A percentile compares a stretch with the other conserved stretches of the same genome.
Conservation (phyloP, 2,329 filamentous ascomycete genomes). For the Claviceps paspali region DNA sequence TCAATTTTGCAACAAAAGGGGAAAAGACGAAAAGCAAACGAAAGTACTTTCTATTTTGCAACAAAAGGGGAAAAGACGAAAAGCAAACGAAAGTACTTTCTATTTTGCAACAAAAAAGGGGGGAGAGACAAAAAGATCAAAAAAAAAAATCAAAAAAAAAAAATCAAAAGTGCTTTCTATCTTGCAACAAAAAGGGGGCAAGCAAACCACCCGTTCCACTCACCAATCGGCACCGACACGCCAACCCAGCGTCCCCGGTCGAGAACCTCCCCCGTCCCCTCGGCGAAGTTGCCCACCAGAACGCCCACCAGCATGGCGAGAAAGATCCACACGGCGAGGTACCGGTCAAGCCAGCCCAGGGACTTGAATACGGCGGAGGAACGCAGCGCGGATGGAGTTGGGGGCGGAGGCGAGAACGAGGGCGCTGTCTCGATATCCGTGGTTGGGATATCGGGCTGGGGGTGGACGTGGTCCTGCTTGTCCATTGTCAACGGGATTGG, state of each 20-base stretch:
- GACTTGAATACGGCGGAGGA: slow-evolving; percentile 37
- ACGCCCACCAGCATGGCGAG: slow-evolving; percentile 66
- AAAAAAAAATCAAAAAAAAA: not conserved
- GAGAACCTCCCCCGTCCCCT: slow-evolving; percentile 42
- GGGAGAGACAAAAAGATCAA: not conserved
- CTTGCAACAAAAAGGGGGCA: not conserved
- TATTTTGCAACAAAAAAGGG: no score
- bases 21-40: not conserved
- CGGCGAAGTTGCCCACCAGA: slow-evolving; percentile 60
- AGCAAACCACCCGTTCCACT: not conserved
- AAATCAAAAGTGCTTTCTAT: not conserved
- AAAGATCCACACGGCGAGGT: slow-evolving; percentile 58
- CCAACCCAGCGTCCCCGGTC: slow-evolving; percentile 40
- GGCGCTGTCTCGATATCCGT: not conserved
- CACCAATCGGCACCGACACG: slow-evolving; percentile 1
- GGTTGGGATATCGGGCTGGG: no score
- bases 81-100: no score
- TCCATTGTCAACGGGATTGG: no score
- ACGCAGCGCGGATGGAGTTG: slow-evolving; percentile 12
- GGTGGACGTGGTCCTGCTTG: no score
- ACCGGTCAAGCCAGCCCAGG: slow-evolving; percentile 45
- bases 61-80: no score
- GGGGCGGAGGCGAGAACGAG: no score
- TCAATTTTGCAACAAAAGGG: no score
- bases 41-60: no score